Evolutionary conservation across 169 alveolate species (phyloP).

Genomic region (Plasmodium cynomolgi): DNA sequence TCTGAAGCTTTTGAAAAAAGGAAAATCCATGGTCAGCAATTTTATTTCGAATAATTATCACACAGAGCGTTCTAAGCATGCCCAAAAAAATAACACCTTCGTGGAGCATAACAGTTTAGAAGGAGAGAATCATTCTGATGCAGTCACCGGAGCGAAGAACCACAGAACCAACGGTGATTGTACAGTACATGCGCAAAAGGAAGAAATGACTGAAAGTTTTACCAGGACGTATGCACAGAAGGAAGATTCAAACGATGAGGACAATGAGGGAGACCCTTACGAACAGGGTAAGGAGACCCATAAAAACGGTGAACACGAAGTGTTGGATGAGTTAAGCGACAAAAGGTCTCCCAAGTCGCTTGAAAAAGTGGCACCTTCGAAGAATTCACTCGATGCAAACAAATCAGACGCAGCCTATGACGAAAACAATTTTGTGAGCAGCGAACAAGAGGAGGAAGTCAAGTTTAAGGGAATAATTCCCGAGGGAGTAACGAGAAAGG

Average conservation of each 20-base stretch:
- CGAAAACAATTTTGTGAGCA: background rate
- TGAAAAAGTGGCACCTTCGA: background rate
- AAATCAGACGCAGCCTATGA: background rate
- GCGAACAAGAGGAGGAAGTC: constrained; percentile 44
- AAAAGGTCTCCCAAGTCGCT: background rate
- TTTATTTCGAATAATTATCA: constrained; percentile 36
- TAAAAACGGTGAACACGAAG: background rate
- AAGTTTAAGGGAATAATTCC: constrained; percentile 87
- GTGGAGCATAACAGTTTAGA: background rate
- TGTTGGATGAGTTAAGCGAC: constrained; percentile 9
- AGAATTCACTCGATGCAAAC: constrained; percentile 15
- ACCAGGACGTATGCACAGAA: background rate
- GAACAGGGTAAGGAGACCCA: background rate
- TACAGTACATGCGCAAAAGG: background rate
- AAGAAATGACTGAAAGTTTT: background rate
- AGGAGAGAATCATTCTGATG: background rate
- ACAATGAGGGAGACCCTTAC: background rate
- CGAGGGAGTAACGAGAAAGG: constrained; percentile 86
- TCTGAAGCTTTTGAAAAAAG: constrained; percentile 65
- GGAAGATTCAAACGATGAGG: background rate
- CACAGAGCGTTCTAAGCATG: background rate
- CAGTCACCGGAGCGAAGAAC: background rate
- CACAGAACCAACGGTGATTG: background rate
- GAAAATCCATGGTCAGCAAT: constrained; percentile 74
- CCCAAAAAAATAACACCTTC: background rate